Evolutionary conservation across 345 rosid species (phyloP).

Genomic region (Geranium brycei): DNA sequence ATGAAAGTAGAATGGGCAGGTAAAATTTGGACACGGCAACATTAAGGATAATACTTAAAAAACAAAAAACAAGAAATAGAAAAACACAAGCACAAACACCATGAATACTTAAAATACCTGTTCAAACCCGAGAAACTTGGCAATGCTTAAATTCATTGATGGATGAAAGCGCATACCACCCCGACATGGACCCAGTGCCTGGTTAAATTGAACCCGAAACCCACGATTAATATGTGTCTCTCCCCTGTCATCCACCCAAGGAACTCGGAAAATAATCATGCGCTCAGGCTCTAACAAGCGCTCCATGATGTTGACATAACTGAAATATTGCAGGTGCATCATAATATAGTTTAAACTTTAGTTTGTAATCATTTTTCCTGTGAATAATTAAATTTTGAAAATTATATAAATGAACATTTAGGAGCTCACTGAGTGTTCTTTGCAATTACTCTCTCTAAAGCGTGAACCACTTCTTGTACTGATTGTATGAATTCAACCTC

Average conservation of each 20-base stretch:
- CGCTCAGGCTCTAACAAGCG: constrained; percentile 91
- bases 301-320: constrained; percentile 94
- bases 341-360: no score
- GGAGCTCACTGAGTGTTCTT: constrained; percentile 86
- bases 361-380: not conserved
- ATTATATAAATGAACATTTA: not conserved
- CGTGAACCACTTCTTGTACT: constrained; percentile 93
- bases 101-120: constrained; percentile 35
- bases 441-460: constrained; percentile 95
- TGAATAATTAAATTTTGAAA: constrained; percentile 2
- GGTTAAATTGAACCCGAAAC: constrained; percentile 88
- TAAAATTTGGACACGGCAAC: not conserved
- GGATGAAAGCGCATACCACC: constrained; percentile 98
- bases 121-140: constrained; percentile 88
- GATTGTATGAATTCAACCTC: constrained; percentile 89
- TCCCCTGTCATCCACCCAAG: constrained; percentile 98
- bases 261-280: constrained; percentile 81
- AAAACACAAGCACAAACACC: not conserved
- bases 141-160: constrained; percentile 71
- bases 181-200: constrained; percentile 95
- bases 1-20: no score
- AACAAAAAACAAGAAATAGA: not conserved
- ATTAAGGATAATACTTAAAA: not conserved
- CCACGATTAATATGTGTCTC: constrained; percentile 96
- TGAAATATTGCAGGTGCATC: constrained; percentile 17